These are phyloP conservation scores for Prototheca wickerhamii DNA, from an alignment of 163 green algal species.

Conservation along the genomic window DNA sequence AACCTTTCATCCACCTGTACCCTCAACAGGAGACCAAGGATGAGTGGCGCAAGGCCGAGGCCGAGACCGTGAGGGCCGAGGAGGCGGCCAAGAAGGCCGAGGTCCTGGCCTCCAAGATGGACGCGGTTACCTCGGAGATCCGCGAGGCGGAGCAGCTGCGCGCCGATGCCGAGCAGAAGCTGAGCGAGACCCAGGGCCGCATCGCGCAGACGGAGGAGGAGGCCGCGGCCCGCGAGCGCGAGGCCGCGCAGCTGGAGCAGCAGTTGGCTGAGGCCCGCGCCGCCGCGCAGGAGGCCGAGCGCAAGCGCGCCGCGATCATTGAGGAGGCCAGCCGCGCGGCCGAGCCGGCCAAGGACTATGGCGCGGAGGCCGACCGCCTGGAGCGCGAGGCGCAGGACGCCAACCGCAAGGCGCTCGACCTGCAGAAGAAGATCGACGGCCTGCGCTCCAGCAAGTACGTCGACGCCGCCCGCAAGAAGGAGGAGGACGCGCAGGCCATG, in stretches of 20 bases:
- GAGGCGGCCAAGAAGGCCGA: slow-evolving; percentile 11
- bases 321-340: slow-evolving; percentile 12
- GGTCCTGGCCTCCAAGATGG: slow-evolving; percentile 16
- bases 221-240: neutral
- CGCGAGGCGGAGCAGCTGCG: slow-evolving; percentile 5
- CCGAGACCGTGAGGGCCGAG: slow-evolving; percentile 25
- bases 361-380: slow-evolving; percentile 15
- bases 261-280: slow-evolving; percentile 18
- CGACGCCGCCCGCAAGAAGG: slow-evolving; percentile 7
- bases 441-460: slow-evolving; percentile 14
- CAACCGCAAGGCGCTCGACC: slow-evolving; percentile 6
- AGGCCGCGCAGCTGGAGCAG: slow-evolving; percentile 15
- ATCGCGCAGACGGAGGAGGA: neutral
- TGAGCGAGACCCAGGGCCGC: neutral
- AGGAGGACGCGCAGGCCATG: slow-evolving; percentile 11
- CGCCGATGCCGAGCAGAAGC: neutral
- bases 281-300: neutral
- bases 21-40: slow-evolving; percentile 19
- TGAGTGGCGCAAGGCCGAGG: slow-evolving; percentile 20
- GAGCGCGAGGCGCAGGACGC: slow-evolving; percentile 1
- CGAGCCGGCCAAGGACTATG: slow-evolving; percentile 9
- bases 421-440: slow-evolving; percentile 14
- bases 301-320: slow-evolving; percentile 9
- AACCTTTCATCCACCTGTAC: neutral
- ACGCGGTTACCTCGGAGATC: slow-evolving; percentile 2